These are phyloP conservation scores for Rubia tinctorum DNA, from an alignment of 305 asterid genomes.

Conservation along the genomic window DNA sequence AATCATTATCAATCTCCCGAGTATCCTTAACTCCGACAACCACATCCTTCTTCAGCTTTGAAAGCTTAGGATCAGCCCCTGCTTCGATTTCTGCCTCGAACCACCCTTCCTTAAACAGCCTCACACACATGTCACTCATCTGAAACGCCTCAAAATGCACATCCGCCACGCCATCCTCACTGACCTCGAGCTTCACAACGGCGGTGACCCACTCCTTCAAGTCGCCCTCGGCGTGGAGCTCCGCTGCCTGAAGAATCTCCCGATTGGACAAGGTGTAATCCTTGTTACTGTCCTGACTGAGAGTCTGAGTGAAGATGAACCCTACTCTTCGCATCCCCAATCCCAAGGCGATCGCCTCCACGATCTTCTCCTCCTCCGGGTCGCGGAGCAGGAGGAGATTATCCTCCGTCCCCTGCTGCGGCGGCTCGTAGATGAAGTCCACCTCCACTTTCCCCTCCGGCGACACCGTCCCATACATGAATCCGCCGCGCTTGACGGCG, in stretches of 20 bases:
- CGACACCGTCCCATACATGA: slow-evolving; percentile 86
- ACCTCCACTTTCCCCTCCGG: slow-evolving; percentile 84
- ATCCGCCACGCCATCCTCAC: slow-evolving; percentile 68
- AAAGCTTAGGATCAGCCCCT: slow-evolving; percentile 81
- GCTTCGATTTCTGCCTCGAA: slow-evolving; percentile 59
- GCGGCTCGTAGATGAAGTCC: slow-evolving; percentile 85
- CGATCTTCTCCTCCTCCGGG: slow-evolving; percentile 66
- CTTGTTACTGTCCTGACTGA: slow-evolving; percentile 80
- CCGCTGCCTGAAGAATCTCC: slow-evolving; percentile 80
- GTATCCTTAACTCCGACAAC: slow-evolving; percentile 85
- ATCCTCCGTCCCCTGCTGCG: slow-evolving; percentile 83
- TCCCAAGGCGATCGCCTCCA: slow-evolving; percentile 80
- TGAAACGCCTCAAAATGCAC: slow-evolving; percentile 97
- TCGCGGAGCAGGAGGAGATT: slow-evolving; percentile 61
- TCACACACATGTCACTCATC: slow-evolving; percentile 81
- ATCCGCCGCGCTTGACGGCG: slow-evolving; percentile 87
- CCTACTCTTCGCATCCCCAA: slow-evolving; percentile 86
- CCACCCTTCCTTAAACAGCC: slow-evolving; percentile 78
- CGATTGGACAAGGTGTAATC: slow-evolving; percentile 77
- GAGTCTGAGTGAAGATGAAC: slow-evolving; percentile 77
- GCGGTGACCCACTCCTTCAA: slow-evolving; percentile 98
- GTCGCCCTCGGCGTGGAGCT: slow-evolving; percentile 74
- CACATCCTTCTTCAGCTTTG: slow-evolving; percentile 86
- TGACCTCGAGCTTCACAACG: slow-evolving; percentile 80
- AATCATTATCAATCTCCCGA: slow-evolving; percentile 91